phyloP scores from a whole-genome alignment of 306 rosid genomes.

The Urtica urens region DNA sequence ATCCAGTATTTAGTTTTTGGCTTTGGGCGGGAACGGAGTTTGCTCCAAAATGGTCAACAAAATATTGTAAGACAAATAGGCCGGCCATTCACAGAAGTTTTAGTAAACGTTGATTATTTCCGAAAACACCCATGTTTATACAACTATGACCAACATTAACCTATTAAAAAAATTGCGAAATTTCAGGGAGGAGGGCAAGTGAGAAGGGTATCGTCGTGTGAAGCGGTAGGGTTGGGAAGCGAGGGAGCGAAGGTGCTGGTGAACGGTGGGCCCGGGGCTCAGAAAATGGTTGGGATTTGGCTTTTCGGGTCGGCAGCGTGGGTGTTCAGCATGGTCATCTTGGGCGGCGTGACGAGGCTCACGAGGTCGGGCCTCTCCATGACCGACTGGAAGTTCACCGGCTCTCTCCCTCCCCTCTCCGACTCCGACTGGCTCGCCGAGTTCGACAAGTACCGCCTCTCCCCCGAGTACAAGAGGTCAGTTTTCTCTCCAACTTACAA shows the following conservation, averaged over 20 bases:
- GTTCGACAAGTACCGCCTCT: slow-evolving; percentile 71
- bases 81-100: too few relatives aligned
- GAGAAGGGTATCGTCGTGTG: too few relatives aligned
- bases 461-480: slow-evolving; percentile 82
- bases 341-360: slow-evolving; percentile 78
- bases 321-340: slow-evolving; percentile 91
- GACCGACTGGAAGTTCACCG: slow-evolving; percentile 89
- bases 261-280: slow-evolving; percentile 56
- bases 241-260: slow-evolving; percentile 62
- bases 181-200: too few relatives aligned
- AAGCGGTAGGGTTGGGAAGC: too few relatives aligned
- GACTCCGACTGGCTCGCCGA: slow-evolving; percentile 63
- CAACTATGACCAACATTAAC: too few relatives aligned
- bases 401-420: slow-evolving; percentile 57
- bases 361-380: slow-evolving; percentile 92
- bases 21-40: too few relatives aligned
- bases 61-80: too few relatives aligned
- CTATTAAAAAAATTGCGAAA: too few relatives aligned
- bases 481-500: background rate
- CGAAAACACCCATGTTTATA: too few relatives aligned
- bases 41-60: too few relatives aligned
- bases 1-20: too few relatives aligned
- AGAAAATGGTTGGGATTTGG: slow-evolving; percentile 75
- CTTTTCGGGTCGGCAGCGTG: slow-evolving; percentile 82
- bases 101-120: too few relatives aligned